These are phyloP conservation scores for Hysterium pulicare DNA, from an alignment of 2,329 filamentous ascomycete species.

Conservation along the genomic window DNA sequence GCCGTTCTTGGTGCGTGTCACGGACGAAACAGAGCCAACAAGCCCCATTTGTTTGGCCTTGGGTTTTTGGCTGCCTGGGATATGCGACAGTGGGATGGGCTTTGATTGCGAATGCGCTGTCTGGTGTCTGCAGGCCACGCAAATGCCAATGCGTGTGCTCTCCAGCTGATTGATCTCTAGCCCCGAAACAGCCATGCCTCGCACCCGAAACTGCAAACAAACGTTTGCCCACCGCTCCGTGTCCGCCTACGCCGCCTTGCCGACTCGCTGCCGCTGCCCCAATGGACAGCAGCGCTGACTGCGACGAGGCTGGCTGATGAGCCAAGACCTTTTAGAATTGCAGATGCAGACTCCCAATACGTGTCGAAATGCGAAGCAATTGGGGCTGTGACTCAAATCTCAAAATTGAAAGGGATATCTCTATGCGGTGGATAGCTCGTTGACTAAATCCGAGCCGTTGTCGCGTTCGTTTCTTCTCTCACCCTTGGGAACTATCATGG, in stretches of 20 bases:
- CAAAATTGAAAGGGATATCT: no score
- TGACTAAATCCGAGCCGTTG: no score
- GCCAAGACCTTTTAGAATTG: background rate
- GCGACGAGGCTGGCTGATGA: background rate
- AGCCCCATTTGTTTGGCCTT: background rate
- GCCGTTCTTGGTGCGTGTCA: background rate
- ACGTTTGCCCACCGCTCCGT: background rate
- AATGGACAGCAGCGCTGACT: background rate
- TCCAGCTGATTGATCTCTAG: background rate
- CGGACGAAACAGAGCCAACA: background rate
- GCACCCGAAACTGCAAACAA: background rate
- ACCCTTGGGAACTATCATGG: no score
- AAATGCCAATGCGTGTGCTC: background rate
- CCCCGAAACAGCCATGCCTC: background rate
- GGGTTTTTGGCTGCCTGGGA: background rate
- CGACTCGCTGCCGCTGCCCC: no score
- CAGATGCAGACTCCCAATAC: no score
- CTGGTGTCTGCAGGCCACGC: background rate
- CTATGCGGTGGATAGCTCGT: no score
- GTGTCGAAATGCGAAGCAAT: no score
- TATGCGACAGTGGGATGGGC: background rate
- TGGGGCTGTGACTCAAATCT: no score
- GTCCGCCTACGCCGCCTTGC: background rate
- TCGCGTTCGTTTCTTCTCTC: no score
- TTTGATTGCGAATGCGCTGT: background rate